A percentile compares a stretch with the other conserved stretches of the same genome.
Conservation (phyloP, 2,329 filamentous ascomycete species). For the Talaromyces funiculosus region DNA sequence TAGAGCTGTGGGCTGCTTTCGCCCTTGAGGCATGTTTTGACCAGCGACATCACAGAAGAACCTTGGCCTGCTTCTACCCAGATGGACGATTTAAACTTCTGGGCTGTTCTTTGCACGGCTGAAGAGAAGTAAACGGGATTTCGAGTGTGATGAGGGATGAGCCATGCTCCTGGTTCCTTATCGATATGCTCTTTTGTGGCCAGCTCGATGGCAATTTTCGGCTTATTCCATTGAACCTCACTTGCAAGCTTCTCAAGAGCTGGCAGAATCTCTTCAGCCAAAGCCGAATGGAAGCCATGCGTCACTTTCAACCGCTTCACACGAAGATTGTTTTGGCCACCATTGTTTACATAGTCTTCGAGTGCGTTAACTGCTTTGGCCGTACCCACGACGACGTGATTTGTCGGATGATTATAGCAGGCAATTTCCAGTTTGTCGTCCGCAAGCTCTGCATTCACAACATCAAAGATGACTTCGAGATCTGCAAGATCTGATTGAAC, state of each 20-base stretch:
- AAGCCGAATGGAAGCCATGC: conserved; percentile 44
- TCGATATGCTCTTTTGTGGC: conserved; percentile 15
- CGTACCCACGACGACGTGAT: conserved; percentile 40
- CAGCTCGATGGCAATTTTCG: conserved; percentile 14
- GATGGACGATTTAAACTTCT: conserved; percentile 22
- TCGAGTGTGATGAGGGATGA: conserved; percentile 33
- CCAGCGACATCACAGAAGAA: conserved; percentile 24
- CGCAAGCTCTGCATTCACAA: conserved; percentile 4
- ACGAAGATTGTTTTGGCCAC: conserved; percentile 18
- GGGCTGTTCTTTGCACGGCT: conserved; percentile 35
- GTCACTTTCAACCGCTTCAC: conserved; percentile 41
- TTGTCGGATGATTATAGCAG: conserved; percentile 44
- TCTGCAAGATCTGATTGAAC: conserved; percentile 26
- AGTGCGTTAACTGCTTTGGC: conserved; percentile 9
- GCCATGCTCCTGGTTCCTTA: not conserved
- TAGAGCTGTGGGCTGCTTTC: not conserved
- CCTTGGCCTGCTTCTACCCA: conserved; percentile 43
- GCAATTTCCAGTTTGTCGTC: conserved; percentile 33
- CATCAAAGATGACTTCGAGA: conserved; percentile 18
- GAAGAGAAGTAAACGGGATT: conserved; percentile 44
- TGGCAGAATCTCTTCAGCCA: conserved; percentile 34
- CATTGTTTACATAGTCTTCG: not conserved
- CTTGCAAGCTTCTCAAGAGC: conserved; percentile 20
- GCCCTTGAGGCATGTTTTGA: not conserved
- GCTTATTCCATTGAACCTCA: conserved; percentile 1